A percentile compares a stretch with the other conserved stretches of the same genome.
Evolutionary conservation across 208 protist species (phyloP).

Genomic region (Porcisia hertigi): DNA sequence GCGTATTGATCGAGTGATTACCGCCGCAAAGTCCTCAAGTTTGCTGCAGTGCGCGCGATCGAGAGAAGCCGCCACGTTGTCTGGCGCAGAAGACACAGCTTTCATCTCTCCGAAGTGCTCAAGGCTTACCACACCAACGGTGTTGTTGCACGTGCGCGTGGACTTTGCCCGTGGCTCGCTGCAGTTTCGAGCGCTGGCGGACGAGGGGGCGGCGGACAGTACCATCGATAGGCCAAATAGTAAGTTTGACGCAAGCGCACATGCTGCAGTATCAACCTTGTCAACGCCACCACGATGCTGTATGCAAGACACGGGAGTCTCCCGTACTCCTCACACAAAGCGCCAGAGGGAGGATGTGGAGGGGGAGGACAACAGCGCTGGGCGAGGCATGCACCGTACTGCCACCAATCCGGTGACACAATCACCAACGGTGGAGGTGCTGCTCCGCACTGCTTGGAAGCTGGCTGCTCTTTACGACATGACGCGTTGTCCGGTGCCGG

Average conservation of each 20-base stretch:
- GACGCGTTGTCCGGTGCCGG: not conserved
- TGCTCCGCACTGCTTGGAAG: conserved; percentile 34
- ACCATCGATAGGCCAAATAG: not conserved
- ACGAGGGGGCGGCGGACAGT: not conserved
- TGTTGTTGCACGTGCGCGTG: conserved; percentile 26
- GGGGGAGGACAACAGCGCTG: not conserved
- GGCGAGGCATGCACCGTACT: not conserved
- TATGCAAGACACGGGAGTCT: not conserved
- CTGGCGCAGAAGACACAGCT: not conserved
- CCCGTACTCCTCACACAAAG: not conserved
- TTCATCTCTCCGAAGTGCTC: not conserved
- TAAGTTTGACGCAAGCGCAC: not conserved
- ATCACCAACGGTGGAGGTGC: conserved; percentile 31
- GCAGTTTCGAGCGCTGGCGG: conserved; percentile 20
- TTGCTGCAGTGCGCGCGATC: too few species aligned
- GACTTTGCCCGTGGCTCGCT: conserved; percentile 23
- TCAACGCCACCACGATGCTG: not conserved
- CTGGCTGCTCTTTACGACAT: conserved; percentile 37
- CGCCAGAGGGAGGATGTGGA: not conserved
- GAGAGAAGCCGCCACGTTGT: not conserved
- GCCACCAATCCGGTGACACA: not conserved
- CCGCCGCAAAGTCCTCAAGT: not conserved
- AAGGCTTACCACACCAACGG: not conserved
- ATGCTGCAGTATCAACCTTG: not conserved
- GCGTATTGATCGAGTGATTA: conserved; percentile 1